Evolutionary conservation across 306 rosid species (phyloP).

Genomic region (Hippophae rhamnoides): DNA sequence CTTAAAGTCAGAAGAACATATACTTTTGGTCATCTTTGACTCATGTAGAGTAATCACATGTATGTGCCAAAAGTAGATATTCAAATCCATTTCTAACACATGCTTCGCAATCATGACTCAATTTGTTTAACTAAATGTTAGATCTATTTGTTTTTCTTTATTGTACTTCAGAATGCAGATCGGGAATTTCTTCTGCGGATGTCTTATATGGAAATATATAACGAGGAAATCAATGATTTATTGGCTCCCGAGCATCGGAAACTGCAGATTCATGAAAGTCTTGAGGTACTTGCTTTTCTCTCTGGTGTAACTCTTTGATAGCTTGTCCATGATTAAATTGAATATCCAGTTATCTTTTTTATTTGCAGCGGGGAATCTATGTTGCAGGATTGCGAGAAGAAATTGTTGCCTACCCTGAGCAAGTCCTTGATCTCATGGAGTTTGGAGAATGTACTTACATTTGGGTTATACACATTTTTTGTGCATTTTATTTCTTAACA

Average conservation of each 20-base stretch:
- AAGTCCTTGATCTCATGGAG: conserved; percentile 74
- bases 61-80: too few relatives aligned
- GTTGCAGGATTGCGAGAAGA: conserved; percentile 96
- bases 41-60: too few relatives aligned
- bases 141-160: neutral
- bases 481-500: neutral
- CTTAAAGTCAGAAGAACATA: too few relatives aligned
- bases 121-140: neutral
- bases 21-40: too few relatives aligned
- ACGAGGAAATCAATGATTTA: conserved; percentile 89
- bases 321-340: conserved; percentile 11
- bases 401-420: conserved; percentile 87
- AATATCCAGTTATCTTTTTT: conserved; percentile 15
- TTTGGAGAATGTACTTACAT: conserved; percentile 70
- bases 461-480: conserved; percentile 6
- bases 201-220: conserved; percentile 98
- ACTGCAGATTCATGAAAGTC: conserved; percentile 89
- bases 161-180: conserved; percentile 49
- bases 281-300: conserved; percentile 45
- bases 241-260: conserved; percentile 92
- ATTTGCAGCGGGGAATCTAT: conserved; percentile 74
- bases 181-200: conserved; percentile 90
- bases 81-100: neutral
- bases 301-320: neutral
- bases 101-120: neutral